Base-by-base conservation (phyloP, 805 yeast species). In the Metschnikowia reukaufii region DNA sequence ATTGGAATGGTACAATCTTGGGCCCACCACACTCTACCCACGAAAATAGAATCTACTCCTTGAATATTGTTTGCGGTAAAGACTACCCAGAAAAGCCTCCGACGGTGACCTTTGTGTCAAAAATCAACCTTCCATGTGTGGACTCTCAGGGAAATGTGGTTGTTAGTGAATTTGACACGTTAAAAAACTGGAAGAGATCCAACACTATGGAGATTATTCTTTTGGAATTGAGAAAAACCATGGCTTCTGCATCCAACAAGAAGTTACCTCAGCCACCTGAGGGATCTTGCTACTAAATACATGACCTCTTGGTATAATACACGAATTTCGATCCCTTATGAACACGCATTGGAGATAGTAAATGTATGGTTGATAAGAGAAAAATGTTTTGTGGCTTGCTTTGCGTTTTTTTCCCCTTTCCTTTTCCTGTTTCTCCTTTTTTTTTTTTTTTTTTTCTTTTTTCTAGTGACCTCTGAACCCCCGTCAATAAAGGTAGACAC, bases 1-100 rank as follows among this genome's bases (percentile, higher is more conserved):
- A 85, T 59, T 94, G 99, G 99, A 94, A 91, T 68, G 99, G 97
- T 10, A 94, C 99, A 29, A 92, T 94, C 43, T 73, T 94, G 54
- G 99, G 99, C 0, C 99, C 99, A 4, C 99, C 99, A 30, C 96
- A 87, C 61, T 68, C 73, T 12, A 81, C 80, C 21, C 97, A 92
- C 65, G 97, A 91, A 65, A 94, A 94, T 67, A 78, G 99, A 62
- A 94, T 94, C 52, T 94, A 94, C 66, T 84, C 88, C 30, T 74
- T 94, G 46, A 82, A 79, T 44, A 81, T 94, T 40, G 82, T 81
- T 52, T 91, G 97, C 65, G 97, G 90, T 17, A 82, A 80, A 4
- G 71, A 76, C 6, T 94, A 94, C 64, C 99, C 99, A 0, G 94
- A 87, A 51, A 65, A 77, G 56, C 97, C 99, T 3, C 99, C 99